phyloP scores from a whole-genome alignment of 2,329 filamentous ascomycete species.

The Aspergillus hortae region DNA sequence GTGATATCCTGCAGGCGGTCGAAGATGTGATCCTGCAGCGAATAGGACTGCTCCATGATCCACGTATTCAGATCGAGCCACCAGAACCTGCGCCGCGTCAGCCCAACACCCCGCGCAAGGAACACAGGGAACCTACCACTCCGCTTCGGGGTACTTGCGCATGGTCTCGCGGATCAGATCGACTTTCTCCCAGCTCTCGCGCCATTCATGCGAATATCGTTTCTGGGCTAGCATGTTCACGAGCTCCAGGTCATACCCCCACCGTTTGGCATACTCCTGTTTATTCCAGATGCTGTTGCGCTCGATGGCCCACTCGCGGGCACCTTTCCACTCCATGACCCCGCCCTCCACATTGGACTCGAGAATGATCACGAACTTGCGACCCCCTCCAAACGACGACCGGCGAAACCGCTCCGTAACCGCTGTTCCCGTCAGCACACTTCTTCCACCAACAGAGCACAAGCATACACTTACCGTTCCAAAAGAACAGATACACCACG shows the following conservation, averaged over 20 bases:
- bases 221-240: slow-evolving; percentile 99
- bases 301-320: slow-evolving; percentile 96
- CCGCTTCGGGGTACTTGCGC: slow-evolving; percentile 89
- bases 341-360: slow-evolving; percentile 92
- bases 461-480: slow-evolving; percentile 59
- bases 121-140: slow-evolving; percentile 66
- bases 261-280: slow-evolving; percentile 76
- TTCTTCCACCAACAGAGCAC: slow-evolving; percentile 7
- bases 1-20: slow-evolving; percentile 68
- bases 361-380: slow-evolving; percentile 89
- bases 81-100: slow-evolving; percentile 72
- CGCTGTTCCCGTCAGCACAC: slow-evolving; percentile 48
- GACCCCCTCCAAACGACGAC: slow-evolving; percentile 73
- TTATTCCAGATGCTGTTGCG: slow-evolving; percentile 95
- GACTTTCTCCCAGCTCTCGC: slow-evolving; percentile 99
- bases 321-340: slow-evolving; percentile 99
- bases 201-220: slow-evolving; percentile 97
- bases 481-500: slow-evolving; percentile 64
- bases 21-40: slow-evolving; percentile 87
- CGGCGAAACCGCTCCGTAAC: slow-evolving; percentile 64
- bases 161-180: slow-evolving; percentile 86
- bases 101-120: slow-evolving; percentile 1
- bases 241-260: slow-evolving; percentile 95
- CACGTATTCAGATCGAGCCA: slow-evolving; percentile 98
- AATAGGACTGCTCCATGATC: slow-evolving; percentile 93